phyloP scores from a whole-genome alignment of 306 rosid genomes.

The Ormosia emarginata region DNA sequence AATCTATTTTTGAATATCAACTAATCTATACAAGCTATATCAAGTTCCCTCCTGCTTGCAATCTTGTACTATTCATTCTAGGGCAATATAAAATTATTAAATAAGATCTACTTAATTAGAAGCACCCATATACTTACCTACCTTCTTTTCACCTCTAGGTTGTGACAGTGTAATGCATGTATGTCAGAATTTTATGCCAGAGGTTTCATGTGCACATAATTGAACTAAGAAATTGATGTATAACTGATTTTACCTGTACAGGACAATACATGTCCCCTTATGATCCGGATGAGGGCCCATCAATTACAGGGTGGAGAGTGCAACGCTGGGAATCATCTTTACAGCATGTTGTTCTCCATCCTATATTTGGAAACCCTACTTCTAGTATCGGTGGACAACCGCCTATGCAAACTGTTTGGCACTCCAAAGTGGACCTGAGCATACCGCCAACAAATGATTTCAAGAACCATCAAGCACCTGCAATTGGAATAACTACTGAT shows the following conservation, averaged over 20 bases:
- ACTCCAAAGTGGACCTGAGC: conserved; percentile 83
- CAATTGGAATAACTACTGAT: conserved; percentile 52
- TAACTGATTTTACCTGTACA: conserved; percentile 44
- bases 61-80: conserved; percentile 6
- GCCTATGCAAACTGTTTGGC: conserved; percentile 99
- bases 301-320: conserved; percentile 98
- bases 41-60: background rate
- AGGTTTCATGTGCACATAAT: background rate
- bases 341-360: conserved; percentile 93
- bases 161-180: conserved; percentile 15
- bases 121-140: background rate
- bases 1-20: background rate
- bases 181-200: conserved; percentile 4
- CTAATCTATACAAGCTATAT: background rate
- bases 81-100: background rate
- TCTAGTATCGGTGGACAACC: conserved; percentile 92
- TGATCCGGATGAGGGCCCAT: conserved; percentile 99
- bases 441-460: conserved; percentile 92
- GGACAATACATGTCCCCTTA: conserved; percentile 99
- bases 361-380: conserved; percentile 92
- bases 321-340: conserved; percentile 99
- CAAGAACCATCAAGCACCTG: conserved; percentile 60
- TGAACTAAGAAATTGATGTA: conserved; percentile 13
- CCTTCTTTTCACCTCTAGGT: conserved; percentile 4
- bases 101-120: background rate